phyloP scores from a whole-genome alignment of 2,329 filamentous ascomycete species.

The Scopulariopsis brevicaulis region DNA sequence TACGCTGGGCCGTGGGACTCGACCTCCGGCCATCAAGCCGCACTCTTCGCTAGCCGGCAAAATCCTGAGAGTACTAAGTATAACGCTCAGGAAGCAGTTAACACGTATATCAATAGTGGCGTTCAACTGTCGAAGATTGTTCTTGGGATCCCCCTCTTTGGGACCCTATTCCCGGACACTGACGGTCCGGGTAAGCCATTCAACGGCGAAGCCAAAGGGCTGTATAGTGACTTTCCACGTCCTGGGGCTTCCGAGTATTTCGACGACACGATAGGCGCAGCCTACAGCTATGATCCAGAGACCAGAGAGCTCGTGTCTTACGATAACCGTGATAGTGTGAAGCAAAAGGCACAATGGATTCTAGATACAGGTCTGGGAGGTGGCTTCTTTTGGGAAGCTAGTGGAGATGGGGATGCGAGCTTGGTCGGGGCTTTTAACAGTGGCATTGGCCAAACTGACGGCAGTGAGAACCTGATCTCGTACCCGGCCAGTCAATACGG shows the following conservation, averaged over 20 bases:
- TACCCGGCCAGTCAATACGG: too few species aligned
- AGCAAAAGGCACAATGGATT: slow-evolving; percentile 54
- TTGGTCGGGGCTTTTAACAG: slow-evolving; percentile 50
- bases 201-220: slow-evolving; percentile 49
- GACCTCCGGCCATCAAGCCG: slow-evolving; percentile 56
- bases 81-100: slow-evolving; percentile 54
- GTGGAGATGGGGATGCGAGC: slow-evolving; percentile 50
- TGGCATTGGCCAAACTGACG: too few species aligned
- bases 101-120: slow-evolving; percentile 38
- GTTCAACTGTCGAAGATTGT: slow-evolving; percentile 55
- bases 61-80: slow-evolving; percentile 53
- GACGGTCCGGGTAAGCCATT: slow-evolving; percentile 53
- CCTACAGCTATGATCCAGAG: slow-evolving; percentile 57
- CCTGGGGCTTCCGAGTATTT: slow-evolving; percentile 42
- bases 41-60: slow-evolving; percentile 43
- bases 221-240: slow-evolving; percentile 61
- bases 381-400: slow-evolving; percentile 78
- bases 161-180: slow-evolving; percentile 59
- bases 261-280: slow-evolving; percentile 47
- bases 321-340: slow-evolving; percentile 47
- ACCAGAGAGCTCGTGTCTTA: slow-evolving; percentile 58
- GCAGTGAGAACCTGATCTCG: too few species aligned
- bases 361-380: slow-evolving; percentile 52
- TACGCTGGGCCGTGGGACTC: slow-evolving; percentile 58
- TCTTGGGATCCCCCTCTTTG: slow-evolving; percentile 69